Base-by-base conservation (phyloP, 192 early-diverging fungal genomes). In the Kickxella alabastrina region DNA sequence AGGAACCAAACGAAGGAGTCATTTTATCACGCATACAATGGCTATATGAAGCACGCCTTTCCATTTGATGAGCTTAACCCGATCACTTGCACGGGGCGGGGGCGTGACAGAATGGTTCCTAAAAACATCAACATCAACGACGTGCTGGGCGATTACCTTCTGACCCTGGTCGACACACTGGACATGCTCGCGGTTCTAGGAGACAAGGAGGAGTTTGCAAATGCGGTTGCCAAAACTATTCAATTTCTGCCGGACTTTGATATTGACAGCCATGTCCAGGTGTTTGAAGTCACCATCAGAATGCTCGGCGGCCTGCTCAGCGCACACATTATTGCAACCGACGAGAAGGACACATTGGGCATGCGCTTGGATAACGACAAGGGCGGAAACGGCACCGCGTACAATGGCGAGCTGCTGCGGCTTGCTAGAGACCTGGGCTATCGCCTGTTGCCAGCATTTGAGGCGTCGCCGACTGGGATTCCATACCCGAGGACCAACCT, bases 261-360 rank as follows among this genome's bases (percentile, higher is more conserved):
- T 63, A 75, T 85, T 52, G 85, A 98, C 70, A 85, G 79, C 43
- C 81, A 87, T 41, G 91, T 98, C 6, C 92, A 95, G 68, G 90
- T 97, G 10, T 98, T 98, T 79, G 95, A 98, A 74, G 81, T 87
- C 21, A 95, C 90, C 28, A 98, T 98, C 44, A 76, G 95, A 21
- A 81, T 90, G 40, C 68, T 98, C 10, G 95, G 95, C 3, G 91
- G 86, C 6, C 76, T 97, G 52, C 57, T 98, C 6, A 91, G 92
- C 6, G 95, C 84, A 10, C 95, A 98, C 57, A 69, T 91, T 24
- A 82, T 94, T 29, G 92, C 92, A 1, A 82, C 81, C 0, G 87
- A 91, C 58, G 67, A 75, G 6, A 38, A 59, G 3, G 78, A 83
- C 26, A 78, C 83, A 6, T 80, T 80, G 28, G 53, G 53, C 0